phyloP scores from a whole-genome alignment of 2,329 filamentous ascomycete species.

The Emergomyces orientalis region DNA sequence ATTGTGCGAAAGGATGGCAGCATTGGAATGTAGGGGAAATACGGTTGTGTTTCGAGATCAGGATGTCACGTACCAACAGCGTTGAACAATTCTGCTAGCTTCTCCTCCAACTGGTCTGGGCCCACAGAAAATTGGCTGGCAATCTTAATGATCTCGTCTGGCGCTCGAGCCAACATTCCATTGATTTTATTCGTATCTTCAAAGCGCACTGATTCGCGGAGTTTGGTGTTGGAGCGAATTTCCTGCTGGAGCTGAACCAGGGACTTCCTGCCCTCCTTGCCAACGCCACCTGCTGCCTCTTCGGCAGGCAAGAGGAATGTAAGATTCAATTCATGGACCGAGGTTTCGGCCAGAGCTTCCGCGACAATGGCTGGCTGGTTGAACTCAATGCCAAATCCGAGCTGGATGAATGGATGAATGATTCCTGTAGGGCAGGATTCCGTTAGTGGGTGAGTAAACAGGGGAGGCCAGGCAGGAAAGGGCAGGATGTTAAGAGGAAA shows the following conservation, averaged over 20 bases:
- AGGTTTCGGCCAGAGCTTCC: conserved; percentile 66
- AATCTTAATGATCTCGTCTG: conserved; percentile 53
- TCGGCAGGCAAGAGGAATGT: conserved; percentile 43
- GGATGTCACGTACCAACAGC: conserved; percentile 38
- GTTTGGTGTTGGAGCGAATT: conserved; percentile 47
- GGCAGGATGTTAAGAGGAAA: conserved; percentile 7
- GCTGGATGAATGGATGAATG: conserved; percentile 71
- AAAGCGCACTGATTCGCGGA: conserved; percentile 46
- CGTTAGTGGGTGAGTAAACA: not conserved
- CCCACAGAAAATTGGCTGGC: conserved; percentile 51
- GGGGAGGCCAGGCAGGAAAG: not conserved
- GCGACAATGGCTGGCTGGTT: conserved; percentile 71
- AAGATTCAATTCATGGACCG: conserved; percentile 54
- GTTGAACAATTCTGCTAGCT: conserved; percentile 62
- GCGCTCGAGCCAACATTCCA: conserved; percentile 56
- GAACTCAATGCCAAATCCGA: conserved; percentile 79
- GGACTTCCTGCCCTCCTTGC: conserved; percentile 25
- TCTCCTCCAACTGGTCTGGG: conserved; percentile 48
- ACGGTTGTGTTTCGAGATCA: not conserved
- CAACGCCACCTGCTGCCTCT: conserved; percentile 26
- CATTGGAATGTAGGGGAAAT: not conserved
- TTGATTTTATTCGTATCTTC: conserved; percentile 57
- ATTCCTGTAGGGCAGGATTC: conserved; percentile 43
- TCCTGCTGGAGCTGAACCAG: conserved; percentile 55
- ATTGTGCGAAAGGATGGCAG: not conserved